Percentiles rank a stretch among this genome's conserved stretches.
phyloP scores from a whole-genome alignment of 2,329 filamentous ascomycete species.

The Hypoxylon sp. region DNA sequence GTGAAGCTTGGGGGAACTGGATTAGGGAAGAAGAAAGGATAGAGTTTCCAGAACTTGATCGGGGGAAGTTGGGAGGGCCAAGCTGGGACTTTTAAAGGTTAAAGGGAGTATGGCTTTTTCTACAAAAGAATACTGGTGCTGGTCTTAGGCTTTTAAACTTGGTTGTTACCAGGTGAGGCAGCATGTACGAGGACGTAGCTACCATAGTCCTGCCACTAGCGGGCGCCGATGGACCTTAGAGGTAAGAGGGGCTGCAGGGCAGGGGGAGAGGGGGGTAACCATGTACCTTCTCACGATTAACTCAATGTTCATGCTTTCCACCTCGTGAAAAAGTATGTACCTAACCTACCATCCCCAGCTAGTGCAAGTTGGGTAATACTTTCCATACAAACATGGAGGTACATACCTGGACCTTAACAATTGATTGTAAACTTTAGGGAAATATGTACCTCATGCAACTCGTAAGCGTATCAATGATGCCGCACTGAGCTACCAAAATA shows the following conservation, averaged over 20 bases:
- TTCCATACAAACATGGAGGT: constrained; percentile 6
- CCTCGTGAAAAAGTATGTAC: constrained; percentile 34
- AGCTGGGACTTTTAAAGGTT: constrained; percentile 41
- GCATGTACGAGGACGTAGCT: constrained; percentile 41
- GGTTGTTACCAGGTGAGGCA: constrained; percentile 42
- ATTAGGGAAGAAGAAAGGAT: constrained; percentile 40
- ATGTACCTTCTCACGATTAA: constrained; percentile 29
- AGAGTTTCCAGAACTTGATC: constrained; percentile 44
- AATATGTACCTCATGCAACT: constrained; percentile 17
- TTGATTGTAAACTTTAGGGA: not conserved
- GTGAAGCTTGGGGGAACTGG: constrained; percentile 32
- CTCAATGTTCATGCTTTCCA: constrained; percentile 32
- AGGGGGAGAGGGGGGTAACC: not conserved
- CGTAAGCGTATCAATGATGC: constrained; percentile 29
- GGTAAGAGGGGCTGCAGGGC: constrained; percentile 33
- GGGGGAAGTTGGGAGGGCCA: constrained; percentile 34
- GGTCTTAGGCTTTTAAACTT: constrained; percentile 41
- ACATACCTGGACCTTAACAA: constrained; percentile 9
- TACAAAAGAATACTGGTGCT: constrained; percentile 32
- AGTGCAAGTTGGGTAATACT: constrained; percentile 23
- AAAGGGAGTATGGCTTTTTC: constrained; percentile 36
- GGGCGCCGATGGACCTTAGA: constrained; percentile 32
- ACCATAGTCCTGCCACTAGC: constrained; percentile 33
- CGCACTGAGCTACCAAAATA: constrained; percentile 2
- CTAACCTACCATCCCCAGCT: not conserved